Conservation (phyloP, 2,329 filamentous ascomycete genomes). For the Arthrobotrys iridis region DNA sequence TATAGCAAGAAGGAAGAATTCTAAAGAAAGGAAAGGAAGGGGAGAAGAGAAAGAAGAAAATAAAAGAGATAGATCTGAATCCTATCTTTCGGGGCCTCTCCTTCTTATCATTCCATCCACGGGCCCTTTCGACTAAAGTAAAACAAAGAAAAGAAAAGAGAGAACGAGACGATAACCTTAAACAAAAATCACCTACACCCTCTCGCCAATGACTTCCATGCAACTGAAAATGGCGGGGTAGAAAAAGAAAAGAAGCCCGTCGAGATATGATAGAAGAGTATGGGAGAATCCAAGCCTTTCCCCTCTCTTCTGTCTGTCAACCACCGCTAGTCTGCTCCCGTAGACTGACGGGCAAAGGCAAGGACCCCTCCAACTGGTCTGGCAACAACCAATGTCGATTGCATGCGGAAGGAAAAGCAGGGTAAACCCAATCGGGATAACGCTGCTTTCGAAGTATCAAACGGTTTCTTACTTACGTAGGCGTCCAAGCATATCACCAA, state of each 20-base stretch:
- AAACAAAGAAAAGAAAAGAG: slow-evolving; percentile 18
- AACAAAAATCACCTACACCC: slow-evolving; percentile 8
- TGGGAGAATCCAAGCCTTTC: slow-evolving; percentile 37
- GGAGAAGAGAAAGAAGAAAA: slow-evolving; percentile 4
- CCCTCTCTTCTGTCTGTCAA: slow-evolving; percentile 14
- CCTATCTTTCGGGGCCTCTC: slow-evolving; percentile 17
- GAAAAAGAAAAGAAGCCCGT: slow-evolving; percentile 21
- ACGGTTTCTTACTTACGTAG: slow-evolving; percentile 8
- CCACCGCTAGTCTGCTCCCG: slow-evolving; percentile 2
- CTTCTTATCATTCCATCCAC: slow-evolving; percentile 42
- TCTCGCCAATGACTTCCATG: slow-evolving; percentile 4
- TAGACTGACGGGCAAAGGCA: slow-evolving; percentile 33
- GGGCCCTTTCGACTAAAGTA: not conserved
- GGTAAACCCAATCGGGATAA: slow-evolving; percentile 31
- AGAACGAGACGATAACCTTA: slow-evolving; percentile 43
- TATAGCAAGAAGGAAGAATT: slow-evolving; percentile 9
- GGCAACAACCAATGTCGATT: slow-evolving; percentile 12
- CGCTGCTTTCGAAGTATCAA: slow-evolving; percentile 15
- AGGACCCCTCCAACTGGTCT: slow-evolving; percentile 22
- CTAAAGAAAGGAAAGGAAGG: slow-evolving; percentile 3
- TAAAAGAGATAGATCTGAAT: slow-evolving; percentile 6
- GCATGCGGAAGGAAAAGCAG: slow-evolving; percentile 19
- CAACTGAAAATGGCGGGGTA: slow-evolving; percentile 51
- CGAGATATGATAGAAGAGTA: slow-evolving; percentile 6
- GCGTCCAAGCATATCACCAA: not conserved